These are phyloP conservation scores for Miscanthus lutarioriparius DNA, from an alignment of 176 grass and related monocot species.

Conservation along the genomic window DNA sequence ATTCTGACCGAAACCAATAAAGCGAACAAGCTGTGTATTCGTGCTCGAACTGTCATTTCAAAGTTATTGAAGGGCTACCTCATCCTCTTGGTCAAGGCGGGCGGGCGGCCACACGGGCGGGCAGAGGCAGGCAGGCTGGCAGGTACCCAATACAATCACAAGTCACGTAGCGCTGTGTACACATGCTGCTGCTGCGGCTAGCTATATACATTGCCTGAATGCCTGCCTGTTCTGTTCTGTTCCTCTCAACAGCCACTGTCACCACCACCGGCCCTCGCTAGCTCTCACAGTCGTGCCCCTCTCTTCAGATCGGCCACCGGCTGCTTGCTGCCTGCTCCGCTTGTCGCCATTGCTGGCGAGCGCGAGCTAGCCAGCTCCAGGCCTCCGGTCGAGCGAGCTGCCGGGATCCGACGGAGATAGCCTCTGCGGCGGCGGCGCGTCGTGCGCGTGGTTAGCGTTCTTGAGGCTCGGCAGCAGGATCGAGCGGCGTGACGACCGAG, in stretches of 20 bases:
- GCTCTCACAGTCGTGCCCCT: too few relatives aligned
- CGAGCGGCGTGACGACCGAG: too few relatives aligned
- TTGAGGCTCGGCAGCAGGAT: too few relatives aligned
- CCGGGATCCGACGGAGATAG: not conserved
- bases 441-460: too few relatives aligned
- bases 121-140: not conserved
- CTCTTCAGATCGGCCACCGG: not conserved
- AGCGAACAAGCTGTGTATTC: too few relatives aligned
- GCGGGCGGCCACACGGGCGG: too few relatives aligned
- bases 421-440: too few relatives aligned
- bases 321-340: not conserved
- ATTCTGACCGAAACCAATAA: too few relatives aligned
- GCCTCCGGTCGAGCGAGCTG: not conserved
- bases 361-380: too few relatives aligned
- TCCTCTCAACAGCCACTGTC: not conserved
- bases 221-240: not conserved
- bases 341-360: too few relatives aligned
- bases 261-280: not conserved
- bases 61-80: not conserved
- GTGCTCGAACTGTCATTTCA: not conserved
- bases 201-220: too few relatives aligned
- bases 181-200: not conserved
- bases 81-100: too few relatives aligned
- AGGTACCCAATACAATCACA: constrained; percentile 11
- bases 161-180: not conserved